Base-by-base conservation (phyloP, 192 early-diverging fungal species). In the Pilaira anomala region DNA sequence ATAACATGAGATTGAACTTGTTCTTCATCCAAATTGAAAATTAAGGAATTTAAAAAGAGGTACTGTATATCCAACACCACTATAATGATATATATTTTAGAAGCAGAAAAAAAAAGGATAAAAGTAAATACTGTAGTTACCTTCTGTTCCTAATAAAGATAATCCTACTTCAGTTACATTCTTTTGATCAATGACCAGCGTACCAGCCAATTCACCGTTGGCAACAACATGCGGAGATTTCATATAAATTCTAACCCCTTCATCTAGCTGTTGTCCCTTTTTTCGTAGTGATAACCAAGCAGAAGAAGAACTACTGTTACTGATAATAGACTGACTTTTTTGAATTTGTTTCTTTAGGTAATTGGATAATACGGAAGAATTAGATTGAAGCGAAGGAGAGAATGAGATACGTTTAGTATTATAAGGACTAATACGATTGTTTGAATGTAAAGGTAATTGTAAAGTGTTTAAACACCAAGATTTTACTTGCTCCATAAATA, bases 201-300 rank as follows among this genome's bases (percentile, higher is more conserved):
- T 63, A 12, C 67, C 67, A 5, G n/a, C 21, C 5, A 69, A 29
- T 26, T 53, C 18, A 6, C 60, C 67, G 18, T 60, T 60, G 18
- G 51, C 54, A 7, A 69, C 41, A 6, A 56, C 60, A 49, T 63
- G 49, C 13, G 67, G 60, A 30, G 67, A 49, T 56, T 62, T 69
- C 22, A 69, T 36, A 26, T 56, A 69, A 9, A 69, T 52, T 2
- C 22, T 48, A 42, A 45, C n/a, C 2, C 22, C 30, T 36, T 36
- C 33, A 1, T 36, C 11, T 9, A 36, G 11, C 7, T 36, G 33
- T 36, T 48, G 25, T 55, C 53, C 57, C 21, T 59, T 59, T 59
- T 59, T 63, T 11, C 30, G 6, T n/a, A n/a, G n/a, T n/a, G n/a
- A n/a, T 53, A 63, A 49, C 62, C 62, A 63, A 42, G 22, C 8